Conservation (phyloP, 768 basidiomycete species). For the Boletus sp. region DNA sequence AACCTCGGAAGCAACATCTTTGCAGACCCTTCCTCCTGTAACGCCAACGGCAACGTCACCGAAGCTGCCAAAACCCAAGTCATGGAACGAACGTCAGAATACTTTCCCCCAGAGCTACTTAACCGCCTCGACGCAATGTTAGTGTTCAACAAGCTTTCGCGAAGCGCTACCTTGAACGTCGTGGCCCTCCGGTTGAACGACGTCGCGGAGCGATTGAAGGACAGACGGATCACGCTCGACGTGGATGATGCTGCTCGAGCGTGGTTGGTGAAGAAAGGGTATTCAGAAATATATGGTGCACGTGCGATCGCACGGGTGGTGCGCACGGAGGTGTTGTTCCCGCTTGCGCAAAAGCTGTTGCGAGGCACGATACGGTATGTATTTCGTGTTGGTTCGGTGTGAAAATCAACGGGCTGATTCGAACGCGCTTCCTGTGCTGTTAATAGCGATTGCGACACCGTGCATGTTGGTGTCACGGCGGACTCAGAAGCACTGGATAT, state of each 20-base stretch:
- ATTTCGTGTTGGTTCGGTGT: not conserved
- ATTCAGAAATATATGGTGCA: constrained; percentile 84
- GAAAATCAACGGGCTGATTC: not conserved
- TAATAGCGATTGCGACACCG: constrained; percentile 60
- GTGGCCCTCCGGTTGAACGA: constrained; percentile 76
- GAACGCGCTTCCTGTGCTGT: not conserved
- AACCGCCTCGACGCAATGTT: constrained; percentile 86
- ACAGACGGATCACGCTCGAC: constrained; percentile 68
- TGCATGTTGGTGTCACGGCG: constrained; percentile 48
- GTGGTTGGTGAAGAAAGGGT: constrained; percentile 76
- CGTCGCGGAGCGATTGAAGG: constrained; percentile 61
- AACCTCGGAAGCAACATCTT: constrained; percentile 85
- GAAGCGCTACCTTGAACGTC: constrained; percentile 69
- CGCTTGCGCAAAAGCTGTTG: constrained; percentile 76
- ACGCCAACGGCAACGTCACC: constrained; percentile 63
- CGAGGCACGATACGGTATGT: constrained; percentile 72
- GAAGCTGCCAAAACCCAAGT: constrained; percentile 63
- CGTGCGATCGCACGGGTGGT: constrained; percentile 87
- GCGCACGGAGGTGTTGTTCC: constrained; percentile 76
- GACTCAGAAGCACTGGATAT: constrained; percentile 50
- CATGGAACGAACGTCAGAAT: constrained; percentile 68
- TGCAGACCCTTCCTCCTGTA: constrained; percentile 61
- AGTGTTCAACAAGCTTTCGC: constrained; percentile 89
- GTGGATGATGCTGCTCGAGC: constrained; percentile 58
- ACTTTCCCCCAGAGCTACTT: constrained; percentile 88